phyloP scores from a whole-genome alignment of 306 rosid species.

The Argentina anserina region DNA sequence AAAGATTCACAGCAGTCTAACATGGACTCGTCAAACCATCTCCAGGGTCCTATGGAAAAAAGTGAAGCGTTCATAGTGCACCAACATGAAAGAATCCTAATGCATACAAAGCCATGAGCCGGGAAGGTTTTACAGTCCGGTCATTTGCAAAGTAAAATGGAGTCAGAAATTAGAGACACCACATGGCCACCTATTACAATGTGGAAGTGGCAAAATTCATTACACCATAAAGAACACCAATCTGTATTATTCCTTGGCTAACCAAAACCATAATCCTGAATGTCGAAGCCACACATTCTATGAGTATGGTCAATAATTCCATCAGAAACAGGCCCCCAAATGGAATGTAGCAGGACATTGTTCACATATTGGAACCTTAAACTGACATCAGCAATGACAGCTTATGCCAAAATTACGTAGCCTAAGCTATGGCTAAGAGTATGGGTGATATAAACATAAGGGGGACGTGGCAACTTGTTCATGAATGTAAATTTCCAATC shows the following conservation, averaged over 20 bases:
- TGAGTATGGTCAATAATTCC: background rate
- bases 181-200: background rate
- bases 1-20: slow-evolving; percentile 90
- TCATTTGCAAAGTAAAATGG: background rate
- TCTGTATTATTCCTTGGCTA: too few species aligned
- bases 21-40: slow-evolving; percentile 99
- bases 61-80: slow-evolving; percentile 4
- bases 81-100: background rate
- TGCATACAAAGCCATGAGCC: background rate
- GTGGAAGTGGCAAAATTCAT: background rate
- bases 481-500: slow-evolving; percentile 1
- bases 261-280: background rate
- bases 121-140: background rate
- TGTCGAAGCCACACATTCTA: background rate
- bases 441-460: background rate
- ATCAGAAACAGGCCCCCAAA: background rate
- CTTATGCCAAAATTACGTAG: background rate
- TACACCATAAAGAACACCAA: background rate
- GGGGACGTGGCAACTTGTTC: background rate
- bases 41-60: slow-evolving; percentile 81
- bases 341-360: background rate
- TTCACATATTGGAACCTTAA: background rate
- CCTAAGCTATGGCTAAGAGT: background rate
- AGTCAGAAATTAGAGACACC: background rate
- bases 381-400: background rate